Base-by-base conservation (phyloP, 768 basidiomycete species). In the Coprinopsis strossmayeri region DNA sequence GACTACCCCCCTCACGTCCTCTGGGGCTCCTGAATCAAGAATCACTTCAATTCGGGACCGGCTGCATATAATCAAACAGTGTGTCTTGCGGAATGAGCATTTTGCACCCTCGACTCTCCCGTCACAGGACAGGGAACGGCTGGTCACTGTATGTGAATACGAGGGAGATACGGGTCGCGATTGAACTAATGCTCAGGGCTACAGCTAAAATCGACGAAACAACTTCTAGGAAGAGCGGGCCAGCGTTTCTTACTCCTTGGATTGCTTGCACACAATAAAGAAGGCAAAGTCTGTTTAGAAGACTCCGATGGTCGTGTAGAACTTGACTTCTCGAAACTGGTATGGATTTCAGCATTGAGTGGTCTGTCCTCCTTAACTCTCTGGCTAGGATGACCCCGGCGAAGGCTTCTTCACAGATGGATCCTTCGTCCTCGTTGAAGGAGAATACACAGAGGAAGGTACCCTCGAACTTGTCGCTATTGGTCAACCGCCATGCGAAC, bases 371-470 rank as follows among this genome's bases (percentile, higher is more conserved):
- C 30, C 7, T 15, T 32, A 15, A 32, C 15, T 32, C 9, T 15
- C 17, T 45, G 28, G 20, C 25, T 38, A 84, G 79, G 81, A 94
- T 64, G 87, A 88, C 52, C 94, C 95, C 15, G 91, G 93, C 34
- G 92, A 95, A 59, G 96, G 96, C 1, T 63, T 99, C 4, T 98
- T 96, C 60, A 96, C 93, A 0, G 96, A 98, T 64, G 96, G 96
- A 0, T 92, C 86, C 50, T 88, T 97, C 64, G 91, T 92, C 0
- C 77, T 99, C 13, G 82, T 97, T 0, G 96, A 98, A 68, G 96
- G 96, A 18, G 90, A 93, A 59, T 99, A 97, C 61, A 97, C 90
- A 0, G 85, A 94, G 51, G 92, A 98, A 25, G 88, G 85, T 43
- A 87, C 78, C 1, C 72, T 99, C 43, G 78, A 86, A 55, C 91